Evolutionary conservation across 1,139 yeast species (phyloP), one percentile per base, ranked within the genome.

Genomic region (Geotrichum citri-aurantii): DNA sequence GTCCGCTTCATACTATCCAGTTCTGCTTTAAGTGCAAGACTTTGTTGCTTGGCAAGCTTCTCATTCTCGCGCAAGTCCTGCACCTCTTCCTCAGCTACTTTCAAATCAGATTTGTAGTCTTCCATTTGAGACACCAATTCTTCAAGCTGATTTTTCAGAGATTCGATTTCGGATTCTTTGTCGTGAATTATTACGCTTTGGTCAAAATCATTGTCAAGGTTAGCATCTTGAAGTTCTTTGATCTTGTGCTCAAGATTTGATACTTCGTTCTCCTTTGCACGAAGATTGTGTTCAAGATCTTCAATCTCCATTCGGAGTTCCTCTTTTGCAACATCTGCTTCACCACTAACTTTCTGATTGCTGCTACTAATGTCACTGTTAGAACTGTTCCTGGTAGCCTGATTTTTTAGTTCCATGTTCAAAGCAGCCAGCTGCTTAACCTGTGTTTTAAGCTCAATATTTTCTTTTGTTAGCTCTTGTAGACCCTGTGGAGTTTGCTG

Each of bases 141-240:
- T 1, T 54, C 50, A 10, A 64, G 40, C 5, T 64, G 63, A 6
- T 62, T 62, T 8, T 64, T 56, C 11, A 68, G 59, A 19, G 63
- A 56, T 17, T 61, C 63, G 31, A 72, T 61, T 53, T 67, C 67
- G 1, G 60, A 62, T 51, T 72, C 71, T 59, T 67, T 62, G 33
- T 66, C 63, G 54, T 65, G 59, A 23, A 58, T 55, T 24, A 37
- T 14, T n/a, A 19, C 44, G 14, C 63, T 54, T 12, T 67, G 59
- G 17, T 62, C 55, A 14, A 59, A 61, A 33, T 71, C 61, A 51
- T 67, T 66, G 2, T 61, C 62, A 49, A 71, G 70, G 59, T 68
- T 61, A 47, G 66, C 64, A 53, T 64, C 58, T 31, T 59, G 55
- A 50, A 48, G 66, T 33, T 64, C 59, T 23, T 60, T 51, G 24